Evolutionary conservation across 2,329 filamentous ascomycete species (phyloP).

Genomic region (Colletotrichum gloeosporioides): DNA sequence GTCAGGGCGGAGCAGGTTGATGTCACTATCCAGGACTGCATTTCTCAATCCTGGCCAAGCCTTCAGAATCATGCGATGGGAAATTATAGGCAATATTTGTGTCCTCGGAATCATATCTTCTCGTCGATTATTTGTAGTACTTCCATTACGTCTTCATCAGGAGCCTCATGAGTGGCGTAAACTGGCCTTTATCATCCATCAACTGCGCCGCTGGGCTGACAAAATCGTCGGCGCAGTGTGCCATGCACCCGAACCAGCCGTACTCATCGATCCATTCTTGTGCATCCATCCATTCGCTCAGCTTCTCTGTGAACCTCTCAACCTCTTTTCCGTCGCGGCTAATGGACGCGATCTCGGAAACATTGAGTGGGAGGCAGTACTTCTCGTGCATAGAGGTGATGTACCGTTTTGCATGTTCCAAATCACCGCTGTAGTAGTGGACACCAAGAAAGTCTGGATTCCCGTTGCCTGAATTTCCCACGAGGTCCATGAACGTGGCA

Average conservation of each 20-base stretch:
- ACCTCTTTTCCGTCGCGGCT: conserved; percentile 40
- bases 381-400: conserved; percentile 38
- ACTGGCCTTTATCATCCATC: conserved; percentile 45
- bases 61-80: neutral
- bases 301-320: conserved; percentile 39
- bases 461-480: conserved; percentile 26
- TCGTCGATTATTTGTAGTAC: neutral
- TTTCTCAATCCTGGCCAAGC: neutral
- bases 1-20: neutral
- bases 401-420: conserved; percentile 38
- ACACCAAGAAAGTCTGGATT: conserved; percentile 46
- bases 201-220: conserved; percentile 51
- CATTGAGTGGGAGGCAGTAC: conserved; percentile 39
- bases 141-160: neutral
- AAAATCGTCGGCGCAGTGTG: conserved; percentile 44
- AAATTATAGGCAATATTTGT: neutral
- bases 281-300: conserved; percentile 48
- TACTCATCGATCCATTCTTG: conserved; percentile 48
- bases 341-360: conserved; percentile 47
- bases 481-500: conserved; percentile 41
- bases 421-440: conserved; percentile 46
- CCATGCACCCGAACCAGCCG: conserved; percentile 49
- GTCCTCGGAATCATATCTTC: neutral
- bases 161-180: conserved; percentile 34
- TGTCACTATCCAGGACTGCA: neutral